Percentiles rank a stretch among this genome's conserved stretches.
These are phyloP conservation scores for Eremochloa ophiuroides DNA, from an alignment of 176 grass and related monocot genomes.

Conservation along the genomic window DNA sequence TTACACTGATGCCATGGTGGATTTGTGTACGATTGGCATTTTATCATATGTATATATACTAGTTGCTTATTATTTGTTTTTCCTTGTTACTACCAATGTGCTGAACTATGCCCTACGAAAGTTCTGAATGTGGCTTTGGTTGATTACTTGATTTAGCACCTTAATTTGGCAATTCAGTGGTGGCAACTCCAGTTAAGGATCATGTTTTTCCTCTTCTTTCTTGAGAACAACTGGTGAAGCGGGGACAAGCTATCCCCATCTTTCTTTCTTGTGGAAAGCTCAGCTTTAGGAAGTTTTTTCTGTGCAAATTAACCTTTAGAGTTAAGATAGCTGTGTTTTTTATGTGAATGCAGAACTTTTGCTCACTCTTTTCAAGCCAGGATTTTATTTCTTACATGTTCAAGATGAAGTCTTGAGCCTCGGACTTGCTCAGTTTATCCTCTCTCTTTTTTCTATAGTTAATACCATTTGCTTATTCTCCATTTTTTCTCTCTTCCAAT, in stretches of 20 bases:
- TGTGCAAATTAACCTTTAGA: neutral
- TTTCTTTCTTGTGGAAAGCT: neutral
- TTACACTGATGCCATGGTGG: neutral
- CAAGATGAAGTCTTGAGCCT: neutral
- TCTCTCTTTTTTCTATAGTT: neutral
- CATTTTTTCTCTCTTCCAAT: neutral
- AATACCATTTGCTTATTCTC: neutral
- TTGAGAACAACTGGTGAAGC: neutral
- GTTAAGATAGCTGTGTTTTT: neutral
- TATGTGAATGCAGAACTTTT: neutral
- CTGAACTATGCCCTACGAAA: slow-evolving; percentile 25
- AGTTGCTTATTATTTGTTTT: neutral
- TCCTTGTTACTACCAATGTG: neutral
- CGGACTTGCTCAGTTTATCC: neutral
- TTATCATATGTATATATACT: neutral
- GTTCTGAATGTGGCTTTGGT: slow-evolving; percentile 33
- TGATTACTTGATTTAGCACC: neutral
- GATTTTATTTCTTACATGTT: neutral
- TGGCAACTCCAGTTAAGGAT: neutral
- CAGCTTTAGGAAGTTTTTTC: neutral
- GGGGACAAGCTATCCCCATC: neutral
- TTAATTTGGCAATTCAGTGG: neutral
- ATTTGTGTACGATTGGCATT: neutral
- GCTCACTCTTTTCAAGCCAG: neutral
- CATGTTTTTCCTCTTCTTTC: neutral